These are phyloP conservation scores for Aspergillus pseudoglaucus DNA, from an alignment of 2,329 filamentous ascomycete species.

Conservation along the genomic window DNA sequence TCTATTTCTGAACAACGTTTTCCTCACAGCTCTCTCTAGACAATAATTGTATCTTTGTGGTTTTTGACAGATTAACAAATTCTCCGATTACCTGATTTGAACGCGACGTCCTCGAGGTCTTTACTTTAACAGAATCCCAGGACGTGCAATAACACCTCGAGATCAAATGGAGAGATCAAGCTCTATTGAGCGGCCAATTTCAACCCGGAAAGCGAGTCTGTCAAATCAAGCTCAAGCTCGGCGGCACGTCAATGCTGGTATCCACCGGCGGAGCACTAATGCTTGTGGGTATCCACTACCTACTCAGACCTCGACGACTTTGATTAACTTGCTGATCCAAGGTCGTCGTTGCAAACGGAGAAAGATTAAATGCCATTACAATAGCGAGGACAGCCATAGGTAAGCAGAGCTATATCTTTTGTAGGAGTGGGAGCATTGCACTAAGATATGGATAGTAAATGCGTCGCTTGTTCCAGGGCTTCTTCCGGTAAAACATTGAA, in stretches of 20 bases:
- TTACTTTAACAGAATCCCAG: too few species aligned
- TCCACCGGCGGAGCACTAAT: conserved; percentile 6
- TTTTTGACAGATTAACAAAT: too few species aligned
- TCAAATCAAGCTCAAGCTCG: background rate
- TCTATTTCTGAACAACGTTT: too few species aligned
- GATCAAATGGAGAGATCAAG: background rate
- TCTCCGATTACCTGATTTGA: too few species aligned
- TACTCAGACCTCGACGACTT: background rate
- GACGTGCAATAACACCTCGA: background rate
- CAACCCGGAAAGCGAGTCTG: background rate
- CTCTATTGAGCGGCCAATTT: background rate
- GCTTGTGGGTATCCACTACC: conserved; percentile 5
- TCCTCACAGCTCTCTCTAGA: too few species aligned
- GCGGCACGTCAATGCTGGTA: background rate
- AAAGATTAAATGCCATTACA: conserved; percentile 10
- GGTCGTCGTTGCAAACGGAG: conserved; percentile 9
- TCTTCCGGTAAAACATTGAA: conserved; percentile 6
- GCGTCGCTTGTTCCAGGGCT: conserved; percentile 7
- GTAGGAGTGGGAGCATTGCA: background rate
- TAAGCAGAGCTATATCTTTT: background rate
- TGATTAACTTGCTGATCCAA: background rate
- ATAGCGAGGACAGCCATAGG: conserved; percentile 2
- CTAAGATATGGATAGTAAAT: conserved; percentile 5
- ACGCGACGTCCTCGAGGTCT: too few species aligned
- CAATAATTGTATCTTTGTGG: too few species aligned